A percentile compares a stretch with the other conserved stretches of the same genome.
phyloP scores from a whole-genome alignment of 495 filamentous ascomycete species.

The Xanthoparmelia taractica region DNA sequence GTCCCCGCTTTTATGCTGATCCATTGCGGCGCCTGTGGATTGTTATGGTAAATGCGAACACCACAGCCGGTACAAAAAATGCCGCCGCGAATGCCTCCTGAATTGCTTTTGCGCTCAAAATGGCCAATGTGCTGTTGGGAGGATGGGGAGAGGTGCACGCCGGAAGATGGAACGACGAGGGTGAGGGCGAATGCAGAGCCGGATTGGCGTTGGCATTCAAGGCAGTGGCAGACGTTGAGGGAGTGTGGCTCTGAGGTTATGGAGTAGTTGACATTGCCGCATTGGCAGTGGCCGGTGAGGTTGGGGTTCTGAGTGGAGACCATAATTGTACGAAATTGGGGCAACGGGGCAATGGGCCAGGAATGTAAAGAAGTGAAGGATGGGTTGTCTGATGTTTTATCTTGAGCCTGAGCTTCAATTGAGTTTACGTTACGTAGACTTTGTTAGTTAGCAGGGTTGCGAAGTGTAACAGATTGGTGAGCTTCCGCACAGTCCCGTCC shows the following conservation, averaged over 20 bases:
- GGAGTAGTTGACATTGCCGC: background rate
- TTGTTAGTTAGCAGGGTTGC: background rate
- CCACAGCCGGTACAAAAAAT: background rate
- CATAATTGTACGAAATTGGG: background rate
- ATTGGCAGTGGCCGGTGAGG: slow-evolving; percentile 1
- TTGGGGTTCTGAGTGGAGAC: background rate
- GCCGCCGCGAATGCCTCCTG: background rate
- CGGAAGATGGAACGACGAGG: background rate
- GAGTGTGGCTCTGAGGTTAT: background rate
- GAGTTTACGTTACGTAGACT: background rate
- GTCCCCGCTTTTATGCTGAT: background rate
- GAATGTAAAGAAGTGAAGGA: background rate
- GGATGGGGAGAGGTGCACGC: background rate
- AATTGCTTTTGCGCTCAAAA: background rate
- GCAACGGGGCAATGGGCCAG: background rate
- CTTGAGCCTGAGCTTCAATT: background rate
- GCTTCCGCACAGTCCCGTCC: background rate
- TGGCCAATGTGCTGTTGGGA: background rate
- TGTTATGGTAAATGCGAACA: background rate
- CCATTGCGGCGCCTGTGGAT: background rate
- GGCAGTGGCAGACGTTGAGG: slow-evolving; percentile 30
- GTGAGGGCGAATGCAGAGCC: slow-evolving; percentile 32
- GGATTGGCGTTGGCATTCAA: slow-evolving; percentile 32
- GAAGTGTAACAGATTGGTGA: no score
- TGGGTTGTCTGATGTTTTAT: background rate